phyloP scores from a whole-genome alignment of 768 basidiomycete species.

The Leccinum rimulosum region DNA sequence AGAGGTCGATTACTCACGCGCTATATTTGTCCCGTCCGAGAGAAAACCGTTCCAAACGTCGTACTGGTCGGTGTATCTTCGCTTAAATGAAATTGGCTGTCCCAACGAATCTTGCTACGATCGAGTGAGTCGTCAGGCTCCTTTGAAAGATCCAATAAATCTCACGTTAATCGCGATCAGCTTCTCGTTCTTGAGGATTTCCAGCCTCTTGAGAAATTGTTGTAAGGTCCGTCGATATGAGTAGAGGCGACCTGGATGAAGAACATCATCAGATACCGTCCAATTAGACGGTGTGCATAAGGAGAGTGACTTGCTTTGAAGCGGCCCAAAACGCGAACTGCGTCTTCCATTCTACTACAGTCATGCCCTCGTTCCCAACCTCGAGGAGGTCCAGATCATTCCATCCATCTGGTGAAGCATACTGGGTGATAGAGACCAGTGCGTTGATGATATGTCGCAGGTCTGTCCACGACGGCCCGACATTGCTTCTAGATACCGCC shows the following conservation, averaged over 20 bases:
- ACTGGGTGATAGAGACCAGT: constrained; percentile 43
- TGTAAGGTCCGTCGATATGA: constrained; percentile 14
- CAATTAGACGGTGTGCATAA: too few relatives aligned
- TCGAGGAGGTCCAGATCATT: constrained; percentile 56
- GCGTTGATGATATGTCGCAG: constrained; percentile 14
- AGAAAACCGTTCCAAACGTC: too few relatives aligned
- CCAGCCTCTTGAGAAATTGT: constrained; percentile 1
- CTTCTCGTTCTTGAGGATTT: constrained; percentile 6
- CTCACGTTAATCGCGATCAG: constrained; percentile 11
- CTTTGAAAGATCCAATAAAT: neutral
- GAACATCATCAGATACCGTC: too few relatives aligned
- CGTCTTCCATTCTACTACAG: constrained; percentile 15
- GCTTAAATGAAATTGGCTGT: neutral
- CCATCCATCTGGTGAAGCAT: constrained; percentile 44
- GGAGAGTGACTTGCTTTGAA: too few relatives aligned
- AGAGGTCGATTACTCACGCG: too few relatives aligned
- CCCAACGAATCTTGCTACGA: constrained; percentile 13
- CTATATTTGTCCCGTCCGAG: too few relatives aligned
- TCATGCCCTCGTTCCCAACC: constrained; percentile 48
- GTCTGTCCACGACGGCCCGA: constrained; percentile 11
- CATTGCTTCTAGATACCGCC: constrained; percentile 1
- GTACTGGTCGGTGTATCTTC: too few relatives aligned
- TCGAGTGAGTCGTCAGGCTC: neutral
- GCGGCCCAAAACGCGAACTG: neutral
- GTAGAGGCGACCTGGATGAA: neutral